Evolutionary conservation across 108 stramenopile species (phyloP).

Genomic region (Stephanodiscus minutulus): DNA sequence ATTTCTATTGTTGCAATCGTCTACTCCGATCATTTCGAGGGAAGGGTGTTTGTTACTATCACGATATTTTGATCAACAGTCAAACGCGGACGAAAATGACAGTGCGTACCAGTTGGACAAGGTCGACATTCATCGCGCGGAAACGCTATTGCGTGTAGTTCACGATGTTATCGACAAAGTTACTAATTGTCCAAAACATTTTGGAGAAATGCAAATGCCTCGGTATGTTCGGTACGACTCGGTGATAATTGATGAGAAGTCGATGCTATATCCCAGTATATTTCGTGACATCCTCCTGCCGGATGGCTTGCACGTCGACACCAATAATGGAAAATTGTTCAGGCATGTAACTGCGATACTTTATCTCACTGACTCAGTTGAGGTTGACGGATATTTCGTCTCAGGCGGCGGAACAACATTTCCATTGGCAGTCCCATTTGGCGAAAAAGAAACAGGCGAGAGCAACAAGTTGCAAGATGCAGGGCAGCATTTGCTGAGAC

Average conservation of each 20-base stretch:
- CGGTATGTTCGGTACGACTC: conserved; percentile 40
- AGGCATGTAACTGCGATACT: conserved; percentile 49
- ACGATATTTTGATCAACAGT: conserved; percentile 19
- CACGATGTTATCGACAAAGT: conserved; percentile 35
- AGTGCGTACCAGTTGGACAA: not conserved
- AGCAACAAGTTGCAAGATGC: conserved; percentile 11
- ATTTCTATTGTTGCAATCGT: conserved; percentile 18
- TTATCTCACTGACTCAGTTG: conserved; percentile 47
- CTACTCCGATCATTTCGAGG: conserved; percentile 14
- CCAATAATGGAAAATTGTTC: conserved; percentile 50
- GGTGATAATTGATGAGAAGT: not conserved
- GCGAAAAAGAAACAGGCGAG: not conserved
- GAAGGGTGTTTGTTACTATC: conserved; percentile 16
- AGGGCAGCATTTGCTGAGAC: conserved; percentile 15
- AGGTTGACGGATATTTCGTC: too few relatives aligned
- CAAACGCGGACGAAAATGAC: not conserved
- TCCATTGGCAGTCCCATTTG: conserved; percentile 36
- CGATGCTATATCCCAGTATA: conserved; percentile 4
- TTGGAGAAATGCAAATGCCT: conserved; percentile 26
- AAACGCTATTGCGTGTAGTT: conserved; percentile 15
- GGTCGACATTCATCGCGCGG: conserved; percentile 6
- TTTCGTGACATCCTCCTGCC: conserved; percentile 30
- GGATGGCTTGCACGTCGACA: conserved; percentile 51
- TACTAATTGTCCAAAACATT: conserved; percentile 42
- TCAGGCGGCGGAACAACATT: conserved; percentile 46